phyloP scores from a whole-genome alignment of 495 filamentous ascomycete genomes.

The Neurospora sp. region DNA sequence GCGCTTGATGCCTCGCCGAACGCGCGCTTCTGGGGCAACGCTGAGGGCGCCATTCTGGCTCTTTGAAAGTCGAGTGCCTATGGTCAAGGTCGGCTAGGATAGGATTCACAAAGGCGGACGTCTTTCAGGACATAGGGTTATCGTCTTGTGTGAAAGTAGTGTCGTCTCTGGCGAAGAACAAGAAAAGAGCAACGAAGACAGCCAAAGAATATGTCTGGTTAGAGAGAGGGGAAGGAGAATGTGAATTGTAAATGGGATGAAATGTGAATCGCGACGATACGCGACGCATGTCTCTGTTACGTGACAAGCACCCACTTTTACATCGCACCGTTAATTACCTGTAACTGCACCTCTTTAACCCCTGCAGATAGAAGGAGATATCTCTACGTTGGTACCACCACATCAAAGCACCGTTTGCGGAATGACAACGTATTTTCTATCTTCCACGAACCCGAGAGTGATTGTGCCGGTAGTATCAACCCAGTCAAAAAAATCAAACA shows the following conservation, averaged over 20 bases:
- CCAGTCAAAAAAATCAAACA: neutral
- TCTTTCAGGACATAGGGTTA: neutral
- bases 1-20: conserved; percentile 40
- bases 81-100: neutral
- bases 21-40: conserved; percentile 44
- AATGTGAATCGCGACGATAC: neutral
- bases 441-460: neutral
- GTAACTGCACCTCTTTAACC: neutral
- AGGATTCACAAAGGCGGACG: neutral
- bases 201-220: neutral
- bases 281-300: neutral
- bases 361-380: neutral
- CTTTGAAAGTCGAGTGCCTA: neutral
- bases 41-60: conserved; percentile 27
- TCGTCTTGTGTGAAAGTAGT: neutral
- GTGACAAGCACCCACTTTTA: neutral
- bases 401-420: neutral
- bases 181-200: neutral
- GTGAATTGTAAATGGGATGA: neutral
- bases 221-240: neutral
- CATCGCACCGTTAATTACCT: neutral
- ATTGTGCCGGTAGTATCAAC: neutral
- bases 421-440: neutral
- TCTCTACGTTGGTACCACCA: neutral
- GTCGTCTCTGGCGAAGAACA: neutral